phyloP scores from a whole-genome alignment of 2,329 filamentous ascomycete genomes.

The Lithohypha guttulata region DNA sequence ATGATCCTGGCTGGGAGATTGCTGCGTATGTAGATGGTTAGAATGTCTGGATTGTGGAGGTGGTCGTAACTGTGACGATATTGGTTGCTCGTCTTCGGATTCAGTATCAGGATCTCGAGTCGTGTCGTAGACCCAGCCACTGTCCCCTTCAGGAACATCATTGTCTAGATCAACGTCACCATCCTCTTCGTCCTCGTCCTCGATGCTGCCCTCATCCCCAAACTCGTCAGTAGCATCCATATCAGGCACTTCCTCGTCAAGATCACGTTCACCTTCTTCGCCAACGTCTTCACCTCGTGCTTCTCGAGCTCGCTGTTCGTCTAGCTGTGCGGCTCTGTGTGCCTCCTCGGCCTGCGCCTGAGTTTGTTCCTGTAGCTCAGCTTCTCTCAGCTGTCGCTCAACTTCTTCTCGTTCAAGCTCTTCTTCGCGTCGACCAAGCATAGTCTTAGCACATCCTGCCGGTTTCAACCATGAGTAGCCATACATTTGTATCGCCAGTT shows the following conservation, averaged over 20 bases:
- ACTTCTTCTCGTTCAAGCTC: slow-evolving; percentile 76
- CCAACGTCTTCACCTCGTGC: slow-evolving; percentile 28
- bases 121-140: slow-evolving; percentile 28
- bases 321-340: slow-evolving; percentile 32
- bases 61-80: slow-evolving; percentile 33
- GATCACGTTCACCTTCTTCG: slow-evolving; percentile 30
- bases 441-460: slow-evolving; percentile 76
- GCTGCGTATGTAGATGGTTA: no score
- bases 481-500: slow-evolving; percentile 73
- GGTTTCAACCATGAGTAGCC: slow-evolving; percentile 85
- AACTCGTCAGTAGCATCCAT: slow-evolving; percentile 32
- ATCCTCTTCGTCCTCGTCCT: slow-evolving; percentile 32
- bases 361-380: slow-evolving; percentile 51
- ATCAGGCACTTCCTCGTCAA: slow-evolving; percentile 39
- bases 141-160: slow-evolving; percentile 35
- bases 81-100: slow-evolving; percentile 11
- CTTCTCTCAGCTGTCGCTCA: slow-evolving; percentile 63
- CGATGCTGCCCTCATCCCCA: slow-evolving; percentile 33
- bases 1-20: not conserved
- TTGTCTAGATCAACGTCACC: slow-evolving; percentile 35
- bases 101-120: slow-evolving; percentile 19
- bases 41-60: slow-evolving; percentile 36
- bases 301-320: slow-evolving; percentile 28
- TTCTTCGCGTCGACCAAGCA: slow-evolving; percentile 84
- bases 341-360: slow-evolving; percentile 24